Percentiles rank a stretch among this genome's conserved stretches.
phyloP scores from a whole-genome alignment of 2,329 filamentous ascomycete species.

The Ophiostoma sp. region DNA sequence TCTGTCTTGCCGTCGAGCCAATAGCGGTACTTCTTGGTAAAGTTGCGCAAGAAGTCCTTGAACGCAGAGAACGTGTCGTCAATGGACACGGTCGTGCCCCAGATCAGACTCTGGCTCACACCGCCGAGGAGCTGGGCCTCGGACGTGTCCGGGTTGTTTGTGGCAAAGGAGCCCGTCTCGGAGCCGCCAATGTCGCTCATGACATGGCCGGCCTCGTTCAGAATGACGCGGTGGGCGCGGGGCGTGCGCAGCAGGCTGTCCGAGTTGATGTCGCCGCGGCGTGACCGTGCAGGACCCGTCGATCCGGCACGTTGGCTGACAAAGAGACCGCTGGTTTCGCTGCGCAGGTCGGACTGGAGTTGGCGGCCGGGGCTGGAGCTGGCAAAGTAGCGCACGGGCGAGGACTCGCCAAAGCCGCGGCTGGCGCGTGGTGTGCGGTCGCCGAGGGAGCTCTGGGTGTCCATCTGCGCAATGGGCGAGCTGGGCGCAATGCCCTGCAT shows the following conservation, averaged over 20 bases:
- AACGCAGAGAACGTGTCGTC: constrained; percentile 81
- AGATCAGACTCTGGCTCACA: constrained; percentile 75
- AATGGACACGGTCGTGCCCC: constrained; percentile 96
- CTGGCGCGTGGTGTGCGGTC: constrained; percentile 68
- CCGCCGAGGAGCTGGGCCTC: constrained; percentile 86
- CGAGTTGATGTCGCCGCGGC: constrained; percentile 76
- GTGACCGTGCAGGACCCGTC: constrained; percentile 54
- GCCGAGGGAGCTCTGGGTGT: constrained; percentile 51
- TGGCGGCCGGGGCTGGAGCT: constrained; percentile 76
- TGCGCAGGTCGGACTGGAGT: constrained; percentile 64
- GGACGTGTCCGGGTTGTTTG: constrained; percentile 74
- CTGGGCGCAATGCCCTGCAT: constrained; percentile 41
- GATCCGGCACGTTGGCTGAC: constrained; percentile 58
- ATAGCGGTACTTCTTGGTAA: constrained; percentile 88
- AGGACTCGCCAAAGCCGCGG: constrained; percentile 60
- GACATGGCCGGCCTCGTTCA: constrained; percentile 56
- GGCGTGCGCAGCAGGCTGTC: constrained; percentile 60
- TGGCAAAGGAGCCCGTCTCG: constrained; percentile 56
- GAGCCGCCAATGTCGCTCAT: constrained; percentile 50
- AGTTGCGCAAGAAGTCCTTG: constrained; percentile 89
- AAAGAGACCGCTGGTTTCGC: constrained; percentile 83
- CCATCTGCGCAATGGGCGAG: constrained; percentile 56
- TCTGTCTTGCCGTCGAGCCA: constrained; percentile 80
- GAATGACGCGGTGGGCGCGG: constrained; percentile 48
- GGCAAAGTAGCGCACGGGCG: constrained; percentile 82